phyloP scores from a whole-genome alignment of 768 basidiomycete species.

The Boletus subparvulus region DNA sequence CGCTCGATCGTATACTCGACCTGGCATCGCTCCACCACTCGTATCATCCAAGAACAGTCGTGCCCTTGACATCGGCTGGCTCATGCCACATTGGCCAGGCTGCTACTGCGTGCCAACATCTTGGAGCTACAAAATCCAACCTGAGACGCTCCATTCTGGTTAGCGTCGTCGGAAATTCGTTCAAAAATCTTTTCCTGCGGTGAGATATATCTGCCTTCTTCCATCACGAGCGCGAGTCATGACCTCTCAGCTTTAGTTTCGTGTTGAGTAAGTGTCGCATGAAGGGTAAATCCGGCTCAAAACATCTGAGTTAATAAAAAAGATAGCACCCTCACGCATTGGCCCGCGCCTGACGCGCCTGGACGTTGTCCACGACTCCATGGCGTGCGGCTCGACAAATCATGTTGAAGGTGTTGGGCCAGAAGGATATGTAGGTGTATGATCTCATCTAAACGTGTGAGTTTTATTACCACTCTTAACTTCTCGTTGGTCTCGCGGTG shows the following conservation, averaged over 20 bases:
- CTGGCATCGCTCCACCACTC: neutral
- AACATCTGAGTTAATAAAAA: slow-evolving; percentile 14
- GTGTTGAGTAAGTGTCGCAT: neutral
- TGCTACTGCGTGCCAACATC: neutral
- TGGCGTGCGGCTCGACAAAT: slow-evolving; percentile 3
- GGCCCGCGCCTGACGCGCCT: slow-evolving; percentile 13
- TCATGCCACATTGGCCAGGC: neutral
- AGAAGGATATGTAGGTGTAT: slow-evolving; percentile 7
- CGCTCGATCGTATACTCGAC: slow-evolving; percentile 22
- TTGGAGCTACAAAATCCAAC: neutral
- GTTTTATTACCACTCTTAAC: slow-evolving; percentile 70
- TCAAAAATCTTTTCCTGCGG: slow-evolving; percentile 3
- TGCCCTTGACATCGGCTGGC: neutral
- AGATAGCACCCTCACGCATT: neutral
- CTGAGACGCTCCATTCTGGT: neutral
- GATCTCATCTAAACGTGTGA: slow-evolving; percentile 58
- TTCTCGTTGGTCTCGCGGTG: slow-evolving; percentile 64
- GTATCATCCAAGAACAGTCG: neutral
- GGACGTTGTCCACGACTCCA: neutral
- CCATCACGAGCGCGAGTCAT: neutral
- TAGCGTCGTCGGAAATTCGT: slow-evolving; percentile 10
- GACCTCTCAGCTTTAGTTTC: slow-evolving; percentile 9
- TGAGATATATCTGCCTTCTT: slow-evolving; percentile 19
- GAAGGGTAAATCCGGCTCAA: slow-evolving; percentile 25
- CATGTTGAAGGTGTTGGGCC: neutral